Percentiles rank a stretch among this genome's conserved stretches.
Conservation (phyloP, 73 alveolate species). For the Tetrahymena borealis region DNA sequence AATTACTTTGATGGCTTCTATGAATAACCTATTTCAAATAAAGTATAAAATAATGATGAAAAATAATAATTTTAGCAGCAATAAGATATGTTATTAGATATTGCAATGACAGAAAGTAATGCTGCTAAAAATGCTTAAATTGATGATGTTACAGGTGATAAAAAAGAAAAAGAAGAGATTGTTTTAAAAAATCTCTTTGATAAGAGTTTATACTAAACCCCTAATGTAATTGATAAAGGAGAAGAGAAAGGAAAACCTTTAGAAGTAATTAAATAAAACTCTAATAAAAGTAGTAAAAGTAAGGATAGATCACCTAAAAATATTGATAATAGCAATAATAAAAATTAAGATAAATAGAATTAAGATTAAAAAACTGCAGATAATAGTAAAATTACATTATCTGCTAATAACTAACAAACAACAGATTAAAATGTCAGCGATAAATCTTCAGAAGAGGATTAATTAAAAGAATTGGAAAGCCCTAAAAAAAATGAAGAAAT, state of each 20-base stretch:
- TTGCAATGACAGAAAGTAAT: neutral
- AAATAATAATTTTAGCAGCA: neutral
- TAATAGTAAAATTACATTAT: neutral
- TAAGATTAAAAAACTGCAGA: neutral
- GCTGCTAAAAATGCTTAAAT: neutral
- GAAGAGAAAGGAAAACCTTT: neutral
- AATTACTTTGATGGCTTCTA: conserved; percentile 28
- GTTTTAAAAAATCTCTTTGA: neutral
- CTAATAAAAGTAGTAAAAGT: neutral
- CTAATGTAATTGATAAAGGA: neutral
- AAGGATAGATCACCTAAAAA: too few relatives aligned
- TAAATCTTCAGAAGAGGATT: neutral
- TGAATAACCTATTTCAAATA: conserved; percentile 8
- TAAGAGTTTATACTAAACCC: neutral
- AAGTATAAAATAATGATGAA: conserved; percentile 12
- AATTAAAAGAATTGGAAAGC: neutral
- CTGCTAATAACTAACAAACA: neutral
- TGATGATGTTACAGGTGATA: neutral
- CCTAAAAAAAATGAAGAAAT: neutral
- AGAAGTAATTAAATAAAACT: neutral
- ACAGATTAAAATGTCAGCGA: neutral
- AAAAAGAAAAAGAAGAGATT: neutral
- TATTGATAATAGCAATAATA: neutral
- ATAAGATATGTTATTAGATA: neutral
- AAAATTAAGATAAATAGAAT: neutral